Evolutionary conservation across 768 basidiomycete genomes (phyloP).

Genomic region (Naganishia friedmannii): DNA sequence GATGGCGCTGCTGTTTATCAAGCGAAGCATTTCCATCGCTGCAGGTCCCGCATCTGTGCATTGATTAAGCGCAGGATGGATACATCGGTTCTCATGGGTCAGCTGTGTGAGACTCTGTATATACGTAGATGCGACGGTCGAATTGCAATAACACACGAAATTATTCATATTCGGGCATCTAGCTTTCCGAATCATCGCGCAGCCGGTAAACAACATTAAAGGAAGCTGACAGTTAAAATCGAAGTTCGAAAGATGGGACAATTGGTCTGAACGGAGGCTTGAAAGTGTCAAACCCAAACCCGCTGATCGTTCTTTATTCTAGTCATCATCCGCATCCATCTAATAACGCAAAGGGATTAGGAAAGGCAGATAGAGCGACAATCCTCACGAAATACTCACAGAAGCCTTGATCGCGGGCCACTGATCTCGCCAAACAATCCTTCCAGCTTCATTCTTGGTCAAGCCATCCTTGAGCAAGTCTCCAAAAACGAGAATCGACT

Average conservation of each 20-base stretch:
- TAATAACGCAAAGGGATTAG: background rate
- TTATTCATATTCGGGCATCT: too few relatives aligned
- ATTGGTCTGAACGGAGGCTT: background rate
- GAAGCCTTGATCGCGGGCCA: conserved; percentile 6
- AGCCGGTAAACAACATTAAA: background rate
- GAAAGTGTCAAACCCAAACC: background rate
- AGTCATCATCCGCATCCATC: conserved; percentile 13
- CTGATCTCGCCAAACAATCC: conserved; percentile 2
- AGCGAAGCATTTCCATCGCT: conserved; percentile 9
- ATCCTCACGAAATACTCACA: background rate
- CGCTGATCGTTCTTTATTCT: background rate
- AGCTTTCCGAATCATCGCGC: too few relatives aligned
- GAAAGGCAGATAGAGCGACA: background rate
- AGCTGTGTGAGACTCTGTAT: too few relatives aligned
- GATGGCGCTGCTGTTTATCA: background rate
- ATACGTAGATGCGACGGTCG: too few relatives aligned
- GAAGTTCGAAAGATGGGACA: background rate
- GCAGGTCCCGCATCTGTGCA: conserved; percentile 1
- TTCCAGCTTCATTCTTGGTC: conserved; percentile 10
- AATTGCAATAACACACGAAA: too few relatives aligned
- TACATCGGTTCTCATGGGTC: background rate
- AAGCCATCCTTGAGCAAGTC: conserved; percentile 16
- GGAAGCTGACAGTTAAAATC: background rate
- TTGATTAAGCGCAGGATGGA: background rate
- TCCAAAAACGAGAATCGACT: conserved; percentile 4